phyloP scores from a whole-genome alignment of 345 rosid species.

The Pelargonium nanum region DNA sequence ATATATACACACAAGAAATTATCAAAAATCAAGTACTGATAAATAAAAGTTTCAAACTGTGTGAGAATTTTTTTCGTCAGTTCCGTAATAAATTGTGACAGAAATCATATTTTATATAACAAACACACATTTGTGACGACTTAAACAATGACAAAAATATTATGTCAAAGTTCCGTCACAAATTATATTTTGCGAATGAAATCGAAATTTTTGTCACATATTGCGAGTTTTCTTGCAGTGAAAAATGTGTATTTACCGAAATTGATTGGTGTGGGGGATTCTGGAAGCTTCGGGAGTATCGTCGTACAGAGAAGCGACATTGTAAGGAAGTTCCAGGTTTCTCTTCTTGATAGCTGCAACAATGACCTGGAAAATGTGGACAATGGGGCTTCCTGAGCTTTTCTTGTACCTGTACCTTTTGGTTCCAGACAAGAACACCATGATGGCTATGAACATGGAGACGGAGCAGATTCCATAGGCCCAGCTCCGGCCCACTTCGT shows the following conservation, averaged over 20 bases:
- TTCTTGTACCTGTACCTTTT: conserved; percentile 65
- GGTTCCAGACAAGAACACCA: conserved; percentile 47
- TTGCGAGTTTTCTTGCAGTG: too few relatives aligned
- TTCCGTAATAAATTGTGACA: too few relatives aligned
- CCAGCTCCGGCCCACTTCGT: conserved; percentile 47
- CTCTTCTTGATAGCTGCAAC: conserved; percentile 54
- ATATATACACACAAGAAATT: too few relatives aligned
- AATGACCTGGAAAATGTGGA: conserved; percentile 64
- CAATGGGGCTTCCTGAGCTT: conserved; percentile 64
- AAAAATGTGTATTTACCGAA: conserved; percentile 41
- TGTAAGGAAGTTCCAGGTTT: conserved; percentile 34
- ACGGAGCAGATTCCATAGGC: conserved; percentile 50
- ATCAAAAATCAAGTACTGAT: too few relatives aligned
- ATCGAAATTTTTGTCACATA: too few relatives aligned
- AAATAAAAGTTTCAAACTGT: too few relatives aligned
- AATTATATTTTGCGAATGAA: too few relatives aligned
- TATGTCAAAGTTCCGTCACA: too few relatives aligned
- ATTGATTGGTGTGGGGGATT: conserved; percentile 50
- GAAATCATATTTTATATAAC: too few relatives aligned
- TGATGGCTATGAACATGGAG: conserved; percentile 49
- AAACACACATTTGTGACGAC: too few relatives aligned
- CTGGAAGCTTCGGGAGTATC: conserved; percentile 31
- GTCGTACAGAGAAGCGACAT: conserved; percentile 39
- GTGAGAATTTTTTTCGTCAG: too few relatives aligned
- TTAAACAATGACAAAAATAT: too few relatives aligned